phyloP scores from a whole-genome alignment of 228 moss, liverwort and hornwort genomes.

The Sphagnum fallax region DNA sequence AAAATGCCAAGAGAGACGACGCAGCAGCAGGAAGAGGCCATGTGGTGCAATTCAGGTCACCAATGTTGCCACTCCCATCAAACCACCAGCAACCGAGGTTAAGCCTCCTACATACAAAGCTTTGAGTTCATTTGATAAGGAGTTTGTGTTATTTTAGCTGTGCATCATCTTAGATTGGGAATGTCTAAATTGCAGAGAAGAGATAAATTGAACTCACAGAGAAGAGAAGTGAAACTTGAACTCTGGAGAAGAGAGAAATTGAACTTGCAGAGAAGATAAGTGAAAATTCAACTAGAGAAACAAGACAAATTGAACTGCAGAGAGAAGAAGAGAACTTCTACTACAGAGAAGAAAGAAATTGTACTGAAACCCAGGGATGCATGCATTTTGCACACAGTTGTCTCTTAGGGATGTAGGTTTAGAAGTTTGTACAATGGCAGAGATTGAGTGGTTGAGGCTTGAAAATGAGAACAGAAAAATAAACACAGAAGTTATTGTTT shows the following conservation, averaged over 20 bases:
- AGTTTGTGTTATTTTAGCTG: not conserved
- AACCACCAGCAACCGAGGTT: constrained; percentile 20
- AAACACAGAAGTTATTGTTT: not conserved
- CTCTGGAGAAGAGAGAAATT: not conserved
- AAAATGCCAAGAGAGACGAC: not conserved
- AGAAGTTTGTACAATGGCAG: not conserved
- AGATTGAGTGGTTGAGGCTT: too few species aligned
- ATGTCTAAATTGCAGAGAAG: not conserved
- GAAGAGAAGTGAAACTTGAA: not conserved
- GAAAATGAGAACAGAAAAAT: too few species aligned
- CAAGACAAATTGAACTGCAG: not conserved
- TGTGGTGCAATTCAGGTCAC: constrained; percentile 11
- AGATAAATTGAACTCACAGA: not conserved
- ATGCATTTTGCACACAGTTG: not conserved
- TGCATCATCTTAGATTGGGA: not conserved
- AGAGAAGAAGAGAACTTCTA: not conserved
- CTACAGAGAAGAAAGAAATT: not conserved
- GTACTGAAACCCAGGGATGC: not conserved
- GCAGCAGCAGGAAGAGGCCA: constrained; percentile 8
- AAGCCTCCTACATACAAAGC: not conserved
- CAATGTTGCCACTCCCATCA: constrained; percentile 28
- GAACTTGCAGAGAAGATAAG: not conserved
- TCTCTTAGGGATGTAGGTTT: not conserved
- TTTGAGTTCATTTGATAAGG: not conserved
- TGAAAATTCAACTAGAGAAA: not conserved